Base-by-base conservation (phyloP, 306 rosid species). In the Cicer pinnatifidum region DNA sequence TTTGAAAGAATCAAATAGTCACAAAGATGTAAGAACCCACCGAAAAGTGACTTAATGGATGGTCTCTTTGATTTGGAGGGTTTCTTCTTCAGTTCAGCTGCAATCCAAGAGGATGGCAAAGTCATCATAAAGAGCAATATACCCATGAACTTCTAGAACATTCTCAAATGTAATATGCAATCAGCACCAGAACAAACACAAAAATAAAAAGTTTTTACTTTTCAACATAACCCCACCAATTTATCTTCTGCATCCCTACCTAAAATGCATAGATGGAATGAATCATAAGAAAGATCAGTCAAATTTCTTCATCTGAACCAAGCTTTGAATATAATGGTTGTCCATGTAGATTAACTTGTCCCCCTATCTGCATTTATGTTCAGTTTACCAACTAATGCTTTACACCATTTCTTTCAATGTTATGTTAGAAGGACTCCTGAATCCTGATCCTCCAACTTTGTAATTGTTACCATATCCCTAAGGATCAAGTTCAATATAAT, bases 41-140 rank as follows among this genome's bases (percentile, higher is more conserved):
- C 97, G 13, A 95, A 95, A 72, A 95, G 96, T 33, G 97, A 68
- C 78, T 92, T 95, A 50, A 95, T 66, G 50, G 97, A 84, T 54
- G 99, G 97, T 70, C 96, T 85, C 85, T 87, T 92, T 17, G 88
- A 63, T 83, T 85, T 95, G 87, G 81, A 66, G 59, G 62, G 72
- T 86, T 91, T 95, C 90, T 87, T 95, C 88, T 87, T 95, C 89
- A 95, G 78, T 75, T 89, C 96, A 82, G 92, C 97, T 95, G 82
- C 78, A 81, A 68, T 45, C 64, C 73, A 81, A 64, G 54, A 85
- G 76, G 82, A 75, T 69, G 41, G 48, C 8, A 74, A 79, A 64
- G 61, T 67, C 69, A 75, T 68, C 52, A 41, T 40, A 16, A 47
- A 54, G 16, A 33, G 50, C 47, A 37, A 37, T 16, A 67, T 16